A percentile compares a stretch with the other conserved stretches of the same genome.
Evolutionary conservation across 495 filamentous ascomycete genomes (phyloP).

Genomic region (Pyrenopolyporus hunteri): DNA sequence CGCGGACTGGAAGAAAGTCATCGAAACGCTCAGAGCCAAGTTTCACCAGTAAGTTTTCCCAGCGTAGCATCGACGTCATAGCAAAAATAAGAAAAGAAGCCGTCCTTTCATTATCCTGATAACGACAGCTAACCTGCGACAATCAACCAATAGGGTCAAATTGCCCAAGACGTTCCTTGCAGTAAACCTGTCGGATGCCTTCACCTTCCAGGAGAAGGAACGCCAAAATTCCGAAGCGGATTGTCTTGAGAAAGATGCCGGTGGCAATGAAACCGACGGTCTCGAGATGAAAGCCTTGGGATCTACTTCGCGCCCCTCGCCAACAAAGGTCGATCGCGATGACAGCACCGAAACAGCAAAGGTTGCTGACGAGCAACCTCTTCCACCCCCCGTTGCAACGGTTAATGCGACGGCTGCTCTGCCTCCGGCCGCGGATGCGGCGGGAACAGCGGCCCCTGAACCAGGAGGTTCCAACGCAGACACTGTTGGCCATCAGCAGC

Average conservation of each 20-base stretch:
- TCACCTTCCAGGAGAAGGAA: constrained; percentile 60
- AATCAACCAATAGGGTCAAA: constrained; percentile 70
- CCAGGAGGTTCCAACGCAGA: constrained; percentile 19
- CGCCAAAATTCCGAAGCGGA: constrained; percentile 47
- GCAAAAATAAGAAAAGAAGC: constrained; percentile 1
- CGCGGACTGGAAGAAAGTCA: constrained; percentile 90
- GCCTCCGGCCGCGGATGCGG: constrained; percentile 37
- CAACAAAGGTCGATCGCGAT: constrained; percentile 22
- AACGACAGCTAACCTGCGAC: constrained; percentile 13
- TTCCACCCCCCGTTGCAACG: constrained; percentile 35
- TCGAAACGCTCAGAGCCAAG: constrained; percentile 91
- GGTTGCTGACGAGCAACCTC: constrained; percentile 21
- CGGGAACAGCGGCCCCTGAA: constrained; percentile 31
- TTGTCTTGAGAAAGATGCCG: constrained; percentile 38
- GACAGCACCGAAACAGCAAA: constrained; percentile 22
- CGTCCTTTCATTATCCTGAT: constrained; percentile 1
- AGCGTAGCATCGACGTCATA: constrained; percentile 16
- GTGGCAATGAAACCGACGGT: constrained; percentile 33
- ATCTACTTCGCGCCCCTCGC: constrained; percentile 16
- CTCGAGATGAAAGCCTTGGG: constrained; percentile 40
- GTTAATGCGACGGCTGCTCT: constrained; percentile 33
- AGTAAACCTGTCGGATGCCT: constrained; percentile 81
- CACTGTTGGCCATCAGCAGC: constrained; percentile 20
- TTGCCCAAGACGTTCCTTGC: constrained; percentile 92
- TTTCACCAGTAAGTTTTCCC: constrained; percentile 79